Evolutionary conservation across 805 yeast genomes (phyloP), one percentile per base, ranked within the genome.

Genomic region (Candida sithepensis): DNA sequence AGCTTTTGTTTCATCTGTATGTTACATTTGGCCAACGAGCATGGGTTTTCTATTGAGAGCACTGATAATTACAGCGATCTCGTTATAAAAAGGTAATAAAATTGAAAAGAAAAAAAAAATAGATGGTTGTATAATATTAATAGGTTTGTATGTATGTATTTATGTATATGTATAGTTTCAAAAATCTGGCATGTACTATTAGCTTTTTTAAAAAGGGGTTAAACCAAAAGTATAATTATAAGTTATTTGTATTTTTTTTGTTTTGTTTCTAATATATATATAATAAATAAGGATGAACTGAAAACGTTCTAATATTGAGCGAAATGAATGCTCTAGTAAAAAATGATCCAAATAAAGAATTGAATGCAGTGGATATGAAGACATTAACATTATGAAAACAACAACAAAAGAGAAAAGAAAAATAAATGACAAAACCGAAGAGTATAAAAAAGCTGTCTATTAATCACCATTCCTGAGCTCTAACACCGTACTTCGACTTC

Each of bases 401-500:
- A 26, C 10, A 26, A 26, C 30, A 26, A 26, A 26, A 26, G 12
- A 8, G 12, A 8, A 32, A 22, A 43, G 22, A 30, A 41, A 37
- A 13, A 40, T 32, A 24, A 23, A 30, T 23, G 23, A 36, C 28
- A 21, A 43, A 38, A 12, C 16, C 4, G 24, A 2, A 24, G 26
- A 8, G n/a, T 22, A 42, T 18, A 19, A 23, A 18, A 14, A 30
- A 42, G 21, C 12, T 12, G 38, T 18, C 28, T 19, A 12, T 36
- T 37, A 32, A 23, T 26, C 66, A 85, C 92, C 92, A 85, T 66
- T 85, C 92, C 70, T 82, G 89, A 46, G 88, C 78, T 52, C 71
- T 79, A 51, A 78, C 75, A 51, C 90, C 91, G 59, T 70, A 82
- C 51, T 73, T 73, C 48, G 84, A 77, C 71, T 81, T 83, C 71